A percentile compares a stretch with the other conserved stretches of the same genome.
Evolutionary conservation across 768 basidiomycete genomes (phyloP).

Genomic region (Sarcodon sp.): DNA sequence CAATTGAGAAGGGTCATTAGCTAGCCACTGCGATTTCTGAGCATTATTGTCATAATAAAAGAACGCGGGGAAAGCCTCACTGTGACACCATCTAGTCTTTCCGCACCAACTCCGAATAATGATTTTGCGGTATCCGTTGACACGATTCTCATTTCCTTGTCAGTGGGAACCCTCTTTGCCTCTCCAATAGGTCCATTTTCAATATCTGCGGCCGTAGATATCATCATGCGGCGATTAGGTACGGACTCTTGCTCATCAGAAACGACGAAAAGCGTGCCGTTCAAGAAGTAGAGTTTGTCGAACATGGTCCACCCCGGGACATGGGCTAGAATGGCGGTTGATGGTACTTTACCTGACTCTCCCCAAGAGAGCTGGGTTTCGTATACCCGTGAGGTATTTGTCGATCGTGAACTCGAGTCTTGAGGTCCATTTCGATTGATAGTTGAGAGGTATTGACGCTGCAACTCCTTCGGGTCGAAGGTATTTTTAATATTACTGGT

Average conservation of each 20-base stretch:
- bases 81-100: slow-evolving; percentile 65
- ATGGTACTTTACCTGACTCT: slow-evolving; percentile 23
- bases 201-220: slow-evolving; percentile 55
- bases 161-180: slow-evolving; percentile 53
- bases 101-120: slow-evolving; percentile 64
- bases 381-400: background rate
- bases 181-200: slow-evolving; percentile 41
- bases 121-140: slow-evolving; percentile 48
- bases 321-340: slow-evolving; percentile 63
- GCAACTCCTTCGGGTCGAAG: background rate
- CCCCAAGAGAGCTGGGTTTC: background rate
- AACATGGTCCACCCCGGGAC: slow-evolving; percentile 79
- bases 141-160: slow-evolving; percentile 71
- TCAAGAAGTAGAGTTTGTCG: slow-evolving; percentile 69
- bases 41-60: background rate
- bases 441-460: background rate
- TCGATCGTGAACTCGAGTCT: background rate
- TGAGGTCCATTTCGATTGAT: slow-evolving; percentile 4
- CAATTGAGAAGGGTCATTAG: slow-evolving; percentile 84
- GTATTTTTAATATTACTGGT: slow-evolving; percentile 2
- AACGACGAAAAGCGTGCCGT: slow-evolving; percentile 77
- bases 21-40: slow-evolving; percentile 40
- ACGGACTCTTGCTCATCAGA: slow-evolving; percentile 53
- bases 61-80: slow-evolving; percentile 25
- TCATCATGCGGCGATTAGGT: slow-evolving; percentile 57